Base-by-base conservation (phyloP, 345 rosid species). In the Brassica rapa region DNA sequence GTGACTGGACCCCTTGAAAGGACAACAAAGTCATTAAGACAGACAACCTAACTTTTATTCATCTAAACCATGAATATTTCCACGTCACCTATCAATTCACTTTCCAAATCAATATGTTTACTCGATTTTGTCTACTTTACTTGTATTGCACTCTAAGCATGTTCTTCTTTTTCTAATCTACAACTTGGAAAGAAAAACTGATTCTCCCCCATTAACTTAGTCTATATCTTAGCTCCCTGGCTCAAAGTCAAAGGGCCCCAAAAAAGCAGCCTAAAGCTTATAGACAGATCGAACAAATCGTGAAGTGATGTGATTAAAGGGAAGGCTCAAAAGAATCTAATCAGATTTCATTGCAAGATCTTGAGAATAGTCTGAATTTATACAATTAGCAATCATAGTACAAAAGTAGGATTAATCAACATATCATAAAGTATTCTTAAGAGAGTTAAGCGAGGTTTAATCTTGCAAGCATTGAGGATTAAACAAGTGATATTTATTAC, bases 81-180 rank as follows among this genome's bases (percentile, higher is more conserved):
- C 56, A 51, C 56, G 56, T 51, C 56, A n/a, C 21, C 19, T 51
- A 51, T n/a, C 56, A n/a, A 51, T 51, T 51, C n/a, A 32, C 19
- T 53, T 69, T 60, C 46, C 69, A 74, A 53, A 19, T 74, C 71
- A 23, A 53, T 33, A 27, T 32, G 35, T 39, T 29, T 46, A 72
- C 63, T 73, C 51, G 64, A 66, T 61, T 67, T 73, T 65, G 62
- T 53, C 33, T 77, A 74, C 91, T 85, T 90, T 87, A 87, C 94
- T 87, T 90, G 80, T 37, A 62, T 72, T 72, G 79, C 86, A 90
- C 91, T 87, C 94, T 65, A 69, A 82, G 90, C 82, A 88, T 85
- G 85, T 77, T 75, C 68, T 74, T 37, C 66, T 80, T 75, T 60
- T 67, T 59, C 70, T 81, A 46, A 76, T 75, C 75, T 57, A 70